A percentile compares a stretch with the other conserved stretches of the same genome.
These are phyloP conservation scores for Polyplosphaeria fusca DNA, from an alignment of 495 filamentous ascomycete genomes.

Conservation along the genomic window DNA sequence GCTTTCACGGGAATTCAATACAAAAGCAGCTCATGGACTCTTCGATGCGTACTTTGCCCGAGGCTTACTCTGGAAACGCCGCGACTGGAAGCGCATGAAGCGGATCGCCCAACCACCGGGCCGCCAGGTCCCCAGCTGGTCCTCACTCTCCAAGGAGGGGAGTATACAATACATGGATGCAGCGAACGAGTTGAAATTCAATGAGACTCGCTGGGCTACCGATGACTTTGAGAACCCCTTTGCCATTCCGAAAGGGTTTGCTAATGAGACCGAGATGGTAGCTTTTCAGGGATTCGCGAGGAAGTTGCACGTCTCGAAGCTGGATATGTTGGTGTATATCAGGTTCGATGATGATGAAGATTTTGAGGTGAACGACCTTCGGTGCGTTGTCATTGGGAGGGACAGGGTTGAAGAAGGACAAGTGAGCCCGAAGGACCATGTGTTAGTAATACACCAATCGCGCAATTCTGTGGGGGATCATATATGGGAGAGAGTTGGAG, in stretches of 20 bases:
- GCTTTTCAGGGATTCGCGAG: background rate
- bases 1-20: slow-evolving; percentile 22
- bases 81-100: background rate
- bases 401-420: background rate
- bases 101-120: background rate
- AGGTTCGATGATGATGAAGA: background rate
- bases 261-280: background rate
- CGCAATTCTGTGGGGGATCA: background rate
- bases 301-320: background rate
- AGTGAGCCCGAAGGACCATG: background rate
- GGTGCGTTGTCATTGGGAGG: background rate
- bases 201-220: background rate
- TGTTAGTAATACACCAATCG: background rate
- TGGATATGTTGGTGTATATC: background rate
- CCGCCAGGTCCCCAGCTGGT: slow-evolving; percentile 10
- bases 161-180: slow-evolving; percentile 8
- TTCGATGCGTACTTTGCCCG: slow-evolving; percentile 10
- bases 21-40: slow-evolving; percentile 19
- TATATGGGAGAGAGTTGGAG: background rate
- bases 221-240: background rate
- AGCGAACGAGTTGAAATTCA: background rate
- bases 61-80: slow-evolving; percentile 15
- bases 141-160: slow-evolving; percentile 13
- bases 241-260: background rate
- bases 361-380: background rate